Base-by-base conservation (phyloP, 1,284 basidiomycete species). In the Albatrellus sp. region DNA sequence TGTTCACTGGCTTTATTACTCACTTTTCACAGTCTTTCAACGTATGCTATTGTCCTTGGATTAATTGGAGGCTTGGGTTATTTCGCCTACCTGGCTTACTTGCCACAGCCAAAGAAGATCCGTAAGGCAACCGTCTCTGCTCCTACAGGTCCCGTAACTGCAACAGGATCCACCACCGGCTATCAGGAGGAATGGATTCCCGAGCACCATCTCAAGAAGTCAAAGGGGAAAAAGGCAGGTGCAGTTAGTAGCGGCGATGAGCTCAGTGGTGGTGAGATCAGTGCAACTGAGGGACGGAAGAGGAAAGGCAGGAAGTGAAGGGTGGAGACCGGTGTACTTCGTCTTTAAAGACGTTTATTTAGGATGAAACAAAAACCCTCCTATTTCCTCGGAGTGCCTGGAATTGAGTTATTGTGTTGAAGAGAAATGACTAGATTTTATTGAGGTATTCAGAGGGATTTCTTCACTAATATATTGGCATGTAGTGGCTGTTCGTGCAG, bases 181-280 rank as follows among this genome's bases (percentile, higher is more conserved):
- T 91, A 91, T 55, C 78, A 90, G 56, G 88, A 92, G 58, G 89
- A 92, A 56, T 93, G 90, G 90, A 92, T 93, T 55, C 90, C 90
- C 13, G 82, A 80, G 53, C 82, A 89, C 55, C 88, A 91, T 55
- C 65, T 90, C 51, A 82, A 77, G 66, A 84, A 85, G 62, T 50
- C 65, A 32, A 83, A 77, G 61, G 57, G 63, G 16, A 66, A 68
- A 39, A 68, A 69, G 55, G 60, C 62, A 17, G 69, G 64, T 43
- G 55, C 51, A 42, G 47, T 67, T 55, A 76, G 70, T 44, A 81
- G 80, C 50, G 83, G 73, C 30, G 83, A 85, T 48, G 82, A 87
- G 53, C 56, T 65, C 11, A 80, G 76, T 45, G 73, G 72, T 1
- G 61, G 68, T 48, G 82, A 87, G 54, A 56, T 65, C 16, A 80